Base-by-base conservation (phyloP, 441 rosid species). In the Erodium texanum region DNA sequence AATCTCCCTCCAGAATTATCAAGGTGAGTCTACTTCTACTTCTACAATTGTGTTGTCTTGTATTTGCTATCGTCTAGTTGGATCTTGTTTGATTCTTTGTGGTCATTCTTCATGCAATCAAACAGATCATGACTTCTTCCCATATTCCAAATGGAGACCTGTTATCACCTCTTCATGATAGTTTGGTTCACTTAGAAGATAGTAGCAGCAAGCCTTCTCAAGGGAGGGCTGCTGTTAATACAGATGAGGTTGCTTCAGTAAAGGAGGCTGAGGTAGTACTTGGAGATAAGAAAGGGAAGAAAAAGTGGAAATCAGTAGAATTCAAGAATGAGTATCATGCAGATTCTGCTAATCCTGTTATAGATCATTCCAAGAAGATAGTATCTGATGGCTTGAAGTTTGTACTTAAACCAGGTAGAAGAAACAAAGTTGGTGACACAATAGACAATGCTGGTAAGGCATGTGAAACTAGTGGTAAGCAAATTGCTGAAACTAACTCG, bases 121-220 rank as follows among this genome's bases (percentile, higher is more conserved):
- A 79, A 82, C 89, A 94, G 99, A 82, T 78, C 62, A 92, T 89
- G 99, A 92, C 92, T 64, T 81, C 83, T 43, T 68, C 75, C 74
- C 78, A 82, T 19, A 82, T 82, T 29, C 81, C 68, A 69, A 82
- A 79, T 62, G 75, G 69, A 52, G 64, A 36, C 24, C 69, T 89
- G 70, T 70, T 85, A 71, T 89, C 95, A 7, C 95, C 95, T 48
- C 90, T 89, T 73, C 78, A 81, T 68, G 84, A 78, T 54, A 73
- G 80, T 70, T 65, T 89, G 24, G 66, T 89, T 72, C 73, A 66
- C 68, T 71, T 87, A 41, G 80, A 77, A 74, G 79, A 70, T 74
- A 83, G 71, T 69, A 66, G 72, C 67, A 72, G 65, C 74, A 76
- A 62, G 24, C 63, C 74, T 67, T 12, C 36, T 24, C 64, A 61